Percentiles rank a stretch among this genome's conserved stretches.
phyloP scores from a whole-genome alignment of 495 filamentous ascomycete genomes.

The Trichoderma asperelloides region DNA sequence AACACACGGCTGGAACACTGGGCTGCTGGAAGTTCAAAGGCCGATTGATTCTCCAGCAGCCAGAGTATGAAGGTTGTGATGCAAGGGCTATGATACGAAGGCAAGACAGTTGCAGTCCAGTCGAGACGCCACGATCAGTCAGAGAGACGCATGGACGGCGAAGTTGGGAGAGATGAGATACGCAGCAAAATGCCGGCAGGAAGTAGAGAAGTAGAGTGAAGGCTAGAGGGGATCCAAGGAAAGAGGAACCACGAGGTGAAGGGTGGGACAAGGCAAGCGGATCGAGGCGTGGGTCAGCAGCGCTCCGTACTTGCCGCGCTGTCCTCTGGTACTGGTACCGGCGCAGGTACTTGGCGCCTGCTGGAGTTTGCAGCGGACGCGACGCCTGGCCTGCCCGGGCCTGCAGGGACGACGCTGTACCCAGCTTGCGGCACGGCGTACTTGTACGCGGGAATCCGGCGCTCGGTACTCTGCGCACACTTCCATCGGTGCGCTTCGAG shows the following conservation, averaged over 20 bases:
- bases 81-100: neutral
- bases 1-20: neutral
- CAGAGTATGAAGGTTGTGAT: neutral
- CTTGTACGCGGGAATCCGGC: neutral
- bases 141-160: neutral
- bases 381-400: neutral
- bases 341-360: neutral
- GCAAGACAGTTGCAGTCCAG: neutral
- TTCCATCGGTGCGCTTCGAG: neutral
- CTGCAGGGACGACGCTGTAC: neutral
- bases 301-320: conserved; percentile 3
- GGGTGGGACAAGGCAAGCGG: neutral
- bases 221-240: neutral
- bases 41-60: conserved; percentile 4
- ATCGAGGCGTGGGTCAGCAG: conserved; percentile 6
- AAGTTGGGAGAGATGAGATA: neutral
- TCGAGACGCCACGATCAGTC: neutral
- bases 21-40: neutral
- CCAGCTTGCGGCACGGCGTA: neutral
- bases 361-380: neutral
- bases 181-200: neutral
- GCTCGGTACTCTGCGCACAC: neutral
- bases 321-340: neutral
- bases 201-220: neutral
- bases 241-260: neutral